Conservation (phyloP, 164 flowering plant species). For the Nymphaea thermarum region DNA sequence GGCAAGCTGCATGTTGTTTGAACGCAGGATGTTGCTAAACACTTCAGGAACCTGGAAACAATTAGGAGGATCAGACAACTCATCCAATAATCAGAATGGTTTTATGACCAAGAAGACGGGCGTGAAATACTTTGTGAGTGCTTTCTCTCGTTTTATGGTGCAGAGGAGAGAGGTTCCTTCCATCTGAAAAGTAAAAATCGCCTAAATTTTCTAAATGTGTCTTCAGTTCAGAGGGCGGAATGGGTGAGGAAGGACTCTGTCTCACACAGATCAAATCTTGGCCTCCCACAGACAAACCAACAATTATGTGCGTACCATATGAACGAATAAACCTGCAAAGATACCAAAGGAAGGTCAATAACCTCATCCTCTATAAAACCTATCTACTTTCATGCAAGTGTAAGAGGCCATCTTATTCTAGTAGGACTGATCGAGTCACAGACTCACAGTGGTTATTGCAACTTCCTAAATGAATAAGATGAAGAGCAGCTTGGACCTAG, state of each 20-base stretch:
- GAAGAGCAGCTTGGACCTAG: slow-evolving; percentile 31
- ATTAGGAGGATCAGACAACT: neutral
- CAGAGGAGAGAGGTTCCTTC: slow-evolving; percentile 35
- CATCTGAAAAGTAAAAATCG: slow-evolving; percentile 66
- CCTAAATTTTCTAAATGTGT: slow-evolving; percentile 76
- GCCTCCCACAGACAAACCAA: slow-evolving; percentile 32
- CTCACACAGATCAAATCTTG: slow-evolving; percentile 71
- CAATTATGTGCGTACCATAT: no score
- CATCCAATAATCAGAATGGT: neutral
- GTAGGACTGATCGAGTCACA: no score
- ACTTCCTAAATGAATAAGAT: neutral
- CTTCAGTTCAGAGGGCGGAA: slow-evolving; percentile 65
- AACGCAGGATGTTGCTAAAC: slow-evolving; percentile 49
- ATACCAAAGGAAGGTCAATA: no score
- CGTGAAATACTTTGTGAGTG: slow-evolving; percentile 32
- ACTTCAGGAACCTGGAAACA: slow-evolving; percentile 67
- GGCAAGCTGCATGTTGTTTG: slow-evolving; percentile 54
- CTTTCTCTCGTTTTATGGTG: slow-evolving; percentile 41
- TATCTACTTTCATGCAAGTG: no score
- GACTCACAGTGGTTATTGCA: neutral
- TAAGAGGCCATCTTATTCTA: no score
- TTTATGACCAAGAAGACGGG: neutral
- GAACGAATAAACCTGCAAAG: no score
- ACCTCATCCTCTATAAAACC: no score
- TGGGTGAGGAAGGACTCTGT: slow-evolving; percentile 54